Percentiles rank a stretch among this genome's conserved stretches.
phyloP scores from a whole-genome alignment of 176 grass and related monocot genomes.

The Lolium multiflorum region DNA sequence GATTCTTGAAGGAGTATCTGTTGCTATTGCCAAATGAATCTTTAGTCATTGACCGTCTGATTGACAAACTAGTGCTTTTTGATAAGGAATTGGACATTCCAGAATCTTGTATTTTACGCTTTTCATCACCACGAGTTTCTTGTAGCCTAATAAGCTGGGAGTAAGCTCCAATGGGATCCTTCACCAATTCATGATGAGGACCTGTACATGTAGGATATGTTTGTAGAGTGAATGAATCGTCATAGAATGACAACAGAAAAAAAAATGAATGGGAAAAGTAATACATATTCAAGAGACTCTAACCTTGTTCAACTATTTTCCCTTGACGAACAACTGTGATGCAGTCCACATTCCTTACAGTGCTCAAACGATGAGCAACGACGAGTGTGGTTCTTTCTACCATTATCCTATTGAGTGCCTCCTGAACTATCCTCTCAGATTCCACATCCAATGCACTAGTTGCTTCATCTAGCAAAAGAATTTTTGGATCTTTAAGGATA shows the following conservation, averaged over 20 bases:
- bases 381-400: conserved; percentile 72
- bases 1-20: conserved; percentile 50
- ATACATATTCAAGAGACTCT: conserved; percentile 15
- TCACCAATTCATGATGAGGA: conserved; percentile 72
- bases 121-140: conserved; percentile 49
- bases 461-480: conserved; percentile 90
- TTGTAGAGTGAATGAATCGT: conserved; percentile 13
- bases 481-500: conserved; percentile 80
- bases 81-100: conserved; percentile 38
- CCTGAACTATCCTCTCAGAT: conserved; percentile 84
- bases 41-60: conserved; percentile 46
- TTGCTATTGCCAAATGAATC: conserved; percentile 52
- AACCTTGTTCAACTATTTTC: conserved; percentile 87
- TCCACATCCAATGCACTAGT: conserved; percentile 90
- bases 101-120: conserved; percentile 18
- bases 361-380: conserved; percentile 85
- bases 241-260: neutral
- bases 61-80: conserved; percentile 45
- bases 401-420: conserved; percentile 82
- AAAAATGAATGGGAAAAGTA: conserved; percentile 16
- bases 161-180: conserved; percentile 71
- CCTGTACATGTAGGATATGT: conserved; percentile 49
- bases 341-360: conserved; percentile 72
- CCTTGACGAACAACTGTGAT: conserved; percentile 77
- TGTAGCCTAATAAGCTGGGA: conserved; percentile 74